Evolutionary conservation across 805 yeast genomes (phyloP).

Genomic region (Lipomyces sp.): DNA sequence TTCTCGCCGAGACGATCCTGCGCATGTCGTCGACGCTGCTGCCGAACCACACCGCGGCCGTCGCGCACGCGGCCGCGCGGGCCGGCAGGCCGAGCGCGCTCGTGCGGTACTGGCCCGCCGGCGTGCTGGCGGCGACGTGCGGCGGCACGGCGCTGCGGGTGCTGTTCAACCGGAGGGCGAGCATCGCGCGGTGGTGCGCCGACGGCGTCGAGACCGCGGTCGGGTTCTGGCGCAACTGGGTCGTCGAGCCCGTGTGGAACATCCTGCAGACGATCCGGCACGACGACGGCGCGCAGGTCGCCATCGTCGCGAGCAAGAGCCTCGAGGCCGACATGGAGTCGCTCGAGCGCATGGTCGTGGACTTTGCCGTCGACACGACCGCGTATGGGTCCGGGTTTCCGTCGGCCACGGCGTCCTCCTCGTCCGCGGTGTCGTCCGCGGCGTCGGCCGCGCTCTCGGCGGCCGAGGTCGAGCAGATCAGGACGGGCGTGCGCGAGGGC

Average conservation of each 20-base stretch:
- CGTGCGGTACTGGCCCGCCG: slow-evolving; percentile 66
- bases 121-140: slow-evolving; percentile 43
- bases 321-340: slow-evolving; percentile 74
- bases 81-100: slow-evolving; percentile 43
- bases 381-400: background rate
- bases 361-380: slow-evolving; percentile 50
- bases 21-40: slow-evolving; percentile 11
- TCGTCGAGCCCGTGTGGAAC: slow-evolving; percentile 67
- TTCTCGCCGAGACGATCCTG: slow-evolving; percentile 25
- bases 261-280: slow-evolving; percentile 79
- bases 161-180: slow-evolving; percentile 50
- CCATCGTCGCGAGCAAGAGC: slow-evolving; percentile 76
- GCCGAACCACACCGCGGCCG: slow-evolving; percentile 24
- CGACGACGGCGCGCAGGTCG: slow-evolving; percentile 68
- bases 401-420: slow-evolving; percentile 6
- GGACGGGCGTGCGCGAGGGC: slow-evolving; percentile 59
- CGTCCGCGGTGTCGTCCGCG: slow-evolving; percentile 25
- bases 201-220: slow-evolving; percentile 42
- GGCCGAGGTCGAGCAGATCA: slow-evolving; percentile 38
- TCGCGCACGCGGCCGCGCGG: slow-evolving; percentile 1
- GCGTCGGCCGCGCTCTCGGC: slow-evolving; percentile 8
- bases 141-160: slow-evolving; percentile 48
- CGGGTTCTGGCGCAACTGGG: slow-evolving; percentile 81
- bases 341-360: slow-evolving; percentile 82
- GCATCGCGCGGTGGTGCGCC: slow-evolving; percentile 53